Evolutionary conservation across 495 filamentous ascomycete species (phyloP).

Genomic region (Halenospora varia): DNA sequence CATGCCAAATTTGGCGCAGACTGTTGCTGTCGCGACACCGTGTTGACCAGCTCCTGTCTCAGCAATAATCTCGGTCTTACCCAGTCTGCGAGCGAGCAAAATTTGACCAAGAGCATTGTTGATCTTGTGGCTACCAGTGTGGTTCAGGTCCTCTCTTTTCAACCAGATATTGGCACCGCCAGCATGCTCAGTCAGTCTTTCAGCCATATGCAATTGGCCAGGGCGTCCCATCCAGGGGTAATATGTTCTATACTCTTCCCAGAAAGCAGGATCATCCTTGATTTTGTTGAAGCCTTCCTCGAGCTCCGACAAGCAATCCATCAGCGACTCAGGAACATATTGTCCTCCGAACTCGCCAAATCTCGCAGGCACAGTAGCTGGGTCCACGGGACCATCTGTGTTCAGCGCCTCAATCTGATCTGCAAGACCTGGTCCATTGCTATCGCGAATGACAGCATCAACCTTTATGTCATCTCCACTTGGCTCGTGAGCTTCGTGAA

Average conservation of each 20-base stretch:
- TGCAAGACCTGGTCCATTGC: conserved; percentile 53
- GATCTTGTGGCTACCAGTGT: conserved; percentile 83
- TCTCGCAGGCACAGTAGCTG: conserved; percentile 61
- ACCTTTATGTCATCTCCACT: conserved; percentile 48
- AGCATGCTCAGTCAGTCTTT: conserved; percentile 80
- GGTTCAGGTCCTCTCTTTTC: conserved; percentile 92
- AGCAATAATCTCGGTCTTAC: conserved; percentile 92
- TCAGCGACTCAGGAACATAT: conserved; percentile 95
- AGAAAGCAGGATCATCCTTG: conserved; percentile 83
- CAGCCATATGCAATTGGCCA: conserved; percentile 83
- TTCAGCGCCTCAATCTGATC: conserved; percentile 77
- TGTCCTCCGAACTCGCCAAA: conserved; percentile 99
- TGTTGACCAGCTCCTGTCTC: conserved; percentile 97
- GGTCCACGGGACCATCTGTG: conserved; percentile 34
- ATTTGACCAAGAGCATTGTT: conserved; percentile 94
- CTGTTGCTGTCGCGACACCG: conserved; percentile 90
- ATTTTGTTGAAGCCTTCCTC: conserved; percentile 87
- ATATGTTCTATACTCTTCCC: conserved; percentile 94
- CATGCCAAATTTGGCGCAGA: conserved; percentile 96
- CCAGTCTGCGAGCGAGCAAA: conserved; percentile 72
- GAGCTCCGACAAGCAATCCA: conserved; percentile 92
- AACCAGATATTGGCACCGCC: conserved; percentile 93
- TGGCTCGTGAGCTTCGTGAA: conserved; percentile 48
- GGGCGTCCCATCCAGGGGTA: conserved; percentile 98
- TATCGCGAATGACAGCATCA: conserved; percentile 57